Percentiles rank a stretch among this genome's conserved stretches.
These are phyloP conservation scores for Lagerstroemia speciosa DNA, from an alignment of 345 rosid genomes.

Conservation along the genomic window DNA sequence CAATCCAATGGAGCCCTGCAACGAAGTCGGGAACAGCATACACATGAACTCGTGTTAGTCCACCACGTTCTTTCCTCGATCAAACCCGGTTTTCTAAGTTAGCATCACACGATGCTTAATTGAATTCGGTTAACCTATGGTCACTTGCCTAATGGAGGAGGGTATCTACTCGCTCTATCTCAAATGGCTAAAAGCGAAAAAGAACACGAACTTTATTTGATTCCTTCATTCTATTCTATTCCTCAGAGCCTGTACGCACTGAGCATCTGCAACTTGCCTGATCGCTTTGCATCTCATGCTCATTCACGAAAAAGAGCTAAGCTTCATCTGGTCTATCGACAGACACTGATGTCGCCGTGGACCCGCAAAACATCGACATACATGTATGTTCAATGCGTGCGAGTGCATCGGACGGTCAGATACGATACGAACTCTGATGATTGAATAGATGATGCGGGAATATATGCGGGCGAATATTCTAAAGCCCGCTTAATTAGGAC, in stretches of 20 bases:
- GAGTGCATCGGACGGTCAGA: background rate
- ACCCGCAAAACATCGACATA: too few species aligned
- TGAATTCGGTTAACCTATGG: too few species aligned
- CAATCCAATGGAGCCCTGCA: background rate
- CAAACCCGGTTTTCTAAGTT: too few species aligned
- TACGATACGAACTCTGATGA: background rate
- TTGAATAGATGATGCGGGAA: background rate
- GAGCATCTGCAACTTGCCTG: background rate
- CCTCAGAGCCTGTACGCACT: background rate
- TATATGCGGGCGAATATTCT: slow-evolving; percentile 8
- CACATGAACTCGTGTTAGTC: background rate
- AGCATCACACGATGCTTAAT: too few species aligned
- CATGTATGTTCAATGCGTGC: too few species aligned
- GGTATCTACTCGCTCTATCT: too few species aligned
- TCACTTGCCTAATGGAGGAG: too few species aligned
- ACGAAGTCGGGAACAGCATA: background rate
- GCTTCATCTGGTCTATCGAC: too few species aligned
- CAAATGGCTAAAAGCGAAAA: background rate
- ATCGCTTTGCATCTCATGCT: background rate
- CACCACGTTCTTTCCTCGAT: too few species aligned
- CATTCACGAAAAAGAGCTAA: background rate
- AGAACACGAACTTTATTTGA: slow-evolving; percentile 3
- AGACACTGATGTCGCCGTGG: too few species aligned
- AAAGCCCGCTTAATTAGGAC: background rate
- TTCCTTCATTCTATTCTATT: background rate